Evolutionary conservation across 768 basidiomycete genomes (phyloP), one percentile per base, ranked within the genome.

Genomic region (Amanita muscaria): DNA sequence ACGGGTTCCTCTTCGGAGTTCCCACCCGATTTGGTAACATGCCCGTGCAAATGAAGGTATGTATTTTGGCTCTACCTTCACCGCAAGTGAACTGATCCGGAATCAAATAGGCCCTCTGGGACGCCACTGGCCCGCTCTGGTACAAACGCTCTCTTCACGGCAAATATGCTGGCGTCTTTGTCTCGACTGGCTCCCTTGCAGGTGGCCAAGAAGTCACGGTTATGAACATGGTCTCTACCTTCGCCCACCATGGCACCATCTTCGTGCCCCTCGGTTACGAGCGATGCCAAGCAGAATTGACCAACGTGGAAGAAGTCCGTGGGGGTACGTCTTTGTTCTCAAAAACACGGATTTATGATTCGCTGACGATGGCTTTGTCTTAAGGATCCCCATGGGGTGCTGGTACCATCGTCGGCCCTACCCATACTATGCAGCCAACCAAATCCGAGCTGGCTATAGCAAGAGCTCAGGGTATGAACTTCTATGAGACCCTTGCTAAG

Each of bases 11-110:
- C 51, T 69, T 88, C 41, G 89, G 87, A 48, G 68, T 88, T 46
- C 82, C 83, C 42, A 85, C 84, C 21, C 82, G 89, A 54, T 93
- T 76, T 64, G 89, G 89, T 32, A 79, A 74, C 55, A 80, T 87
- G 61, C 77, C 88, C 19, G 83, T 69, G 2, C 89, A 92, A 53
- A 83, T 78, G 78, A 85, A 83, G 75, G 81, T 77, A 42, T 16
- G 24, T 32, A 10, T 34, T 18, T 29, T 35, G 3, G n/a, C n/a
- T 16, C 24, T 3, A 9, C 24, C 25, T 5, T 19, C 15, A 16
- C 18, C 6, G 14, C 25, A n/a, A 29, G 7, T 33, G 29, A 33
- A 22, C 3, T 18, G 10, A 8, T 3, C 15, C n/a, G n/a, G n/a
- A 14, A 19, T 39, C n/a, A 15, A 15, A 22, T n/a, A 29, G 80